These are phyloP conservation scores for Flaveria trinervia DNA, from an alignment of 129 eudicot species.

Conservation along the genomic window DNA sequence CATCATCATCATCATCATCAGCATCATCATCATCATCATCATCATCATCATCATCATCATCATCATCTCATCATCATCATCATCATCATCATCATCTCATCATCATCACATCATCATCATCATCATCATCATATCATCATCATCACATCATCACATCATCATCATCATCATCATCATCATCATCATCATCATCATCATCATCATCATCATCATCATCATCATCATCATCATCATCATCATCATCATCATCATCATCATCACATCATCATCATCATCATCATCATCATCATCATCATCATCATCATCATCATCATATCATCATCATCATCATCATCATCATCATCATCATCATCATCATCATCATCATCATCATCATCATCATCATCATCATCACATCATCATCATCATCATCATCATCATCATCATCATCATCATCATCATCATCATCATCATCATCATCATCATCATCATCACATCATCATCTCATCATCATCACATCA, in stretches of 20 bases:
- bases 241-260: not conserved
- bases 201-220: constrained; percentile 13
- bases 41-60: constrained; percentile 10
- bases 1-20: not conserved
- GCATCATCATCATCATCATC: constrained; percentile 17
- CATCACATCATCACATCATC: not conserved
- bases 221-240: constrained; percentile 10
- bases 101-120: not conserved
- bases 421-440: not conserved
- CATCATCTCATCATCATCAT: not conserved
- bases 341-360: not conserved
- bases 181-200: not conserved
- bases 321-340: constrained; percentile 14
- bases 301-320: not conserved
- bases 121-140: constrained; percentile 14
- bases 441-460: constrained; percentile 13
- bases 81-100: constrained; percentile 18
- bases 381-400: constrained; percentile 15
- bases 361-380: constrained; percentile 11
- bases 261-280: constrained; percentile 15
- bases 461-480: not conserved
- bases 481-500: constrained; percentile 19
- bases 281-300: constrained; percentile 8
- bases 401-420: constrained; percentile 10
- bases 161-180: constrained; percentile 10